These are phyloP conservation scores for Suhomyces terraborum DNA, from an alignment of 1,139 yeast species.

Conservation along the genomic window DNA sequence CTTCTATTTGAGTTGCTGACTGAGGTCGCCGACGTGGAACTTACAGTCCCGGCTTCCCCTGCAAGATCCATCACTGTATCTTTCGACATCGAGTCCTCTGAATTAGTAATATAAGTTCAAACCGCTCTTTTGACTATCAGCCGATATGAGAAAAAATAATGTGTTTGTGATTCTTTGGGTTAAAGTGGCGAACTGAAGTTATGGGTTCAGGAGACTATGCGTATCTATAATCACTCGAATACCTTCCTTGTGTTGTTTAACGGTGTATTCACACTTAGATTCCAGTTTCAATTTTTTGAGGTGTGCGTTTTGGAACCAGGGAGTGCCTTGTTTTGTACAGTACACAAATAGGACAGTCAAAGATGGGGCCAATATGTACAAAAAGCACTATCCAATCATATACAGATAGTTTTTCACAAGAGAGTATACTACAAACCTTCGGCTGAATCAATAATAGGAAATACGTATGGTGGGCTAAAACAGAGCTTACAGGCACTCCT, in stretches of 20 bases:
- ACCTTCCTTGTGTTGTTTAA: background rate
- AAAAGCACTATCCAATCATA: background rate
- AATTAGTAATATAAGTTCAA: slow-evolving; percentile 3
- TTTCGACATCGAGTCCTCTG: slow-evolving; percentile 3
- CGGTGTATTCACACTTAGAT: background rate
- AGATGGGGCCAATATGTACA: background rate
- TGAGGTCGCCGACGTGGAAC: slow-evolving; percentile 1
- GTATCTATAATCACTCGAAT: background rate
- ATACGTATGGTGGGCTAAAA: background rate
- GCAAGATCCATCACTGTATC: slow-evolving; percentile 4
- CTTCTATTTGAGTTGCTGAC: slow-evolving; percentile 1
- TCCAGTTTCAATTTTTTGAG: background rate
- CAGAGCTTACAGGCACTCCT: background rate
- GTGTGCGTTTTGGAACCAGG: slow-evolving; percentile 1
- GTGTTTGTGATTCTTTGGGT: background rate
- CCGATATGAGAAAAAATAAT: slow-evolving; percentile 1
- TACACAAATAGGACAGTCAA: background rate
- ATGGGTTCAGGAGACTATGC: background rate
- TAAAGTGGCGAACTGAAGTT: slow-evolving; percentile 1
- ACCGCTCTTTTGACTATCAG: slow-evolving; percentile 2
- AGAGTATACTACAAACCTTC: background rate
- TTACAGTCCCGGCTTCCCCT: slow-evolving; percentile 2
- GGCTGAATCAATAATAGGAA: background rate
- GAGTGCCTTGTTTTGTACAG: background rate
- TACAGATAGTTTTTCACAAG: background rate